Conservation (phyloP, 2,329 filamentous ascomycete genomes). For the Ilyonectria sp. region DNA sequence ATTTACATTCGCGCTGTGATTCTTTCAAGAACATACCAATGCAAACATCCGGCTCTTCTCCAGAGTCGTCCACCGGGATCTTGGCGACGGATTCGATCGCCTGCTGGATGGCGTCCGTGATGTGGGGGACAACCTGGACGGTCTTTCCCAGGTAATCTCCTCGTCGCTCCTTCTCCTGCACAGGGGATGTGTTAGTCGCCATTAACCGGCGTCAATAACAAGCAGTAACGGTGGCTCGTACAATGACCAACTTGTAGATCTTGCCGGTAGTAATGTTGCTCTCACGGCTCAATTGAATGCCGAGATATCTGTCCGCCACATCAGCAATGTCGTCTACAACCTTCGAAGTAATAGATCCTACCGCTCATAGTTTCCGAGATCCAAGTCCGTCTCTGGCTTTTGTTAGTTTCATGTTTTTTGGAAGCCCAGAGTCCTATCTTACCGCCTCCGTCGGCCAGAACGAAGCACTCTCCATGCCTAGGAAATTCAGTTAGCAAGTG, state of each 20-base stretch:
- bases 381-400: constrained; percentile 60
- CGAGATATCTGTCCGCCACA: constrained; percentile 71
- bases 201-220: neutral
- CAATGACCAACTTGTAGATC: constrained; percentile 91
- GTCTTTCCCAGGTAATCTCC: constrained; percentile 85
- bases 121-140: constrained; percentile 78
- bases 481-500: constrained; percentile 21
- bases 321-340: constrained; percentile 5
- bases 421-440: constrained; percentile 1
- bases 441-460: constrained; percentile 77
- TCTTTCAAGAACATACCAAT: constrained; percentile 74
- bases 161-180: constrained; percentile 70
- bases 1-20: neutral
- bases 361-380: constrained; percentile 72
- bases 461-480: constrained; percentile 91
- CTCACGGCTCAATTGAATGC: constrained; percentile 84
- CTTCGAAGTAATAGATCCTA: constrained; percentile 35
- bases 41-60: constrained; percentile 89
- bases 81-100: constrained; percentile 91
- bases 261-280: constrained; percentile 99
- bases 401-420: constrained; percentile 23
- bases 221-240: constrained; percentile 55
- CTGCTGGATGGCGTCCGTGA: constrained; percentile 92
- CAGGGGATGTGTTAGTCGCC: constrained; percentile 11
- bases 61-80: constrained; percentile 88